Evolutionary conservation across 495 filamentous ascomycete genomes (phyloP).

Genomic region (Penicillium cinerascens): DNA sequence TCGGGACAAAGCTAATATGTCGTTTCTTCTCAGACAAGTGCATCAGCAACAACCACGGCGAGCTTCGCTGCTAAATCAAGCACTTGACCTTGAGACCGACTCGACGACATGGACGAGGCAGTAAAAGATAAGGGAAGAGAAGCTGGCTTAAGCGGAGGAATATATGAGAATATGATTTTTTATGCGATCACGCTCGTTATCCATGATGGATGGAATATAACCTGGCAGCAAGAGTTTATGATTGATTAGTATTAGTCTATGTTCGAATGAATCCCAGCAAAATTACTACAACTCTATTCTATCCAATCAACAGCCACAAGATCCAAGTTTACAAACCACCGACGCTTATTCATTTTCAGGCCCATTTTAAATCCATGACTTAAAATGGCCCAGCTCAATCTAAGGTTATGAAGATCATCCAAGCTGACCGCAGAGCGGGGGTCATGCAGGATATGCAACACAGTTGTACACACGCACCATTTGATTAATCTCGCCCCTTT

Average conservation of each 20-base stretch:
- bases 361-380: neutral
- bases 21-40: conserved; percentile 14
- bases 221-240: neutral
- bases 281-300: neutral
- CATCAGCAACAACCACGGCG: conserved; percentile 21
- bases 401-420: neutral
- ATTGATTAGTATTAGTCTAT: neutral
- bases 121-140: neutral
- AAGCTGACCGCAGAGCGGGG: neutral
- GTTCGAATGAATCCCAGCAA: neutral
- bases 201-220: neutral
- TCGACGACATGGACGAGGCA: neutral
- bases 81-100: neutral
- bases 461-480: neutral
- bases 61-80: conserved; percentile 15
- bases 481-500: neutral
- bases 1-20: neutral
- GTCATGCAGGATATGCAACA: neutral
- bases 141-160: neutral
- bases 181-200: neutral
- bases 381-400: neutral
- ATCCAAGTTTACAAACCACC: neutral
- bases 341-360: neutral
- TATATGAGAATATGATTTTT: neutral
- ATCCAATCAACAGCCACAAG: neutral